Percentiles rank a stretch among this genome's conserved stretches.
Conservation (phyloP, 345 rosid species). For the Camelina neglecta region DNA sequence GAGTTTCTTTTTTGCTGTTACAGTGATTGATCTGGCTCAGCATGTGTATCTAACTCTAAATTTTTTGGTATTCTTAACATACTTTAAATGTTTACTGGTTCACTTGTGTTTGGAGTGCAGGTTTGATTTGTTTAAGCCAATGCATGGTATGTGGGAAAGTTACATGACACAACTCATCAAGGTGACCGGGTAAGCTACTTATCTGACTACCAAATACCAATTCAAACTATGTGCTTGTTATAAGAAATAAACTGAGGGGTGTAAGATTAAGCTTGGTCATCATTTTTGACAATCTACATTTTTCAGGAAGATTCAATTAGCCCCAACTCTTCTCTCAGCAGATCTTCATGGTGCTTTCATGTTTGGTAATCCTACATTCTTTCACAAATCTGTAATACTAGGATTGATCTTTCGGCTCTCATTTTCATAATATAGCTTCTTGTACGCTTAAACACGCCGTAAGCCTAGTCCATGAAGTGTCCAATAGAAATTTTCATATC, state of each 20-base stretch:
- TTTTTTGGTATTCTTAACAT: neutral
- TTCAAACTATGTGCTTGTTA: neutral
- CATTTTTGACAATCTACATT: conserved; percentile 23
- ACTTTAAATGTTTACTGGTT: neutral
- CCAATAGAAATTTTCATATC: neutral
- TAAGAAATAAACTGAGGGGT: neutral
- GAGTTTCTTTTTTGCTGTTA: conserved; percentile 37
- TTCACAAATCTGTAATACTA: neutral
- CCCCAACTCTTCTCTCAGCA: conserved; percentile 55
- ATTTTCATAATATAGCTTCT: conserved; percentile 1
- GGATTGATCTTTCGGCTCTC: conserved; percentile 5
- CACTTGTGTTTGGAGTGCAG: conserved; percentile 47
- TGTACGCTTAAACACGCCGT: neutral
- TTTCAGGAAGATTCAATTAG: conserved; percentile 61
- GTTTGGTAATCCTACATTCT: conserved; percentile 51
- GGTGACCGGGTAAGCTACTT: conserved; percentile 52
- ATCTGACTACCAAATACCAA: neutral
- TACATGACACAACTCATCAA: conserved; percentile 62
- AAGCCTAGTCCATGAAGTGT: conserved; percentile 5
- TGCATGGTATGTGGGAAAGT: conserved; percentile 81
- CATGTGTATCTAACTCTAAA: too few species aligned
- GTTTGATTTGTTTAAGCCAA: conserved; percentile 61
- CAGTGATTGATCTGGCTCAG: conserved; percentile 11
- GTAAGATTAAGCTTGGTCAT: conserved; percentile 22
- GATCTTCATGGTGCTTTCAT: conserved; percentile 76